phyloP scores from a whole-genome alignment of 768 basidiomycete species.

The Leccinellum luteum region DNA sequence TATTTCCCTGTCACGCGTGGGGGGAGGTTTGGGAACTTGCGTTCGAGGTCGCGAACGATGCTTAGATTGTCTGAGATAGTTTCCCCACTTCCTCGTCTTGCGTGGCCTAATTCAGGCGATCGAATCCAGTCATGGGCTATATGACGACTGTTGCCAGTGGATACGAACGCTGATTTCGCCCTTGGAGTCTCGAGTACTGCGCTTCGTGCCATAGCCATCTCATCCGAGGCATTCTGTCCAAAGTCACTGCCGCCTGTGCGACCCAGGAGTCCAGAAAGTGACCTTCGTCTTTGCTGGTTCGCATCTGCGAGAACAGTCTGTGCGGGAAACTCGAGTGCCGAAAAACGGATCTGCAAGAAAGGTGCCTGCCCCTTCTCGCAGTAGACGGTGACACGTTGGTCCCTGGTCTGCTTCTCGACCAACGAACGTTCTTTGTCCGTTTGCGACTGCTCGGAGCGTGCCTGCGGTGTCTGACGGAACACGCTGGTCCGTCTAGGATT shows the following conservation, averaged over 20 bases:
- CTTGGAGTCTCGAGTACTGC: constrained; percentile 6
- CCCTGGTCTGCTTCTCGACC: constrained; percentile 4
- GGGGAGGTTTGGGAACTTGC: constrained; percentile 54
- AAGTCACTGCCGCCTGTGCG: constrained; percentile 1
- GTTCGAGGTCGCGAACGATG: constrained; percentile 49
- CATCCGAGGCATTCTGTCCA: constrained; percentile 7
- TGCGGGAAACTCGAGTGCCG: constrained; percentile 43
- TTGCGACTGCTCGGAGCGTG: constrained; percentile 22
- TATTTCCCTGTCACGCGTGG: constrained; percentile 30
- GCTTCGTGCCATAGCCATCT: constrained; percentile 6
- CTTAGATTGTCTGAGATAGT: constrained; percentile 42
- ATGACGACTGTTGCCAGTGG: neutral
- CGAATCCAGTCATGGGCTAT: constrained; percentile 11
- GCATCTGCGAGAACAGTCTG: constrained; percentile 13
- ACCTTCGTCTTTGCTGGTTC: constrained; percentile 15
- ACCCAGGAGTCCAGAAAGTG: constrained; percentile 8
- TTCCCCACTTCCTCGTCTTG: constrained; percentile 20
- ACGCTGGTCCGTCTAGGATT: constrained; percentile 50
- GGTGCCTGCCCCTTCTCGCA: constrained; percentile 45
- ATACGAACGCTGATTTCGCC: constrained; percentile 11
- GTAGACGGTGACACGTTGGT: constrained; percentile 50
- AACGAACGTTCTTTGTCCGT: neutral
- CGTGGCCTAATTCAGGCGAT: constrained; percentile 8
- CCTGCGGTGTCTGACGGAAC: constrained; percentile 53
- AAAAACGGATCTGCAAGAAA: constrained; percentile 54